Conservation (phyloP, 768 basidiomycete species). For the Mrakia blollopis region DNA sequence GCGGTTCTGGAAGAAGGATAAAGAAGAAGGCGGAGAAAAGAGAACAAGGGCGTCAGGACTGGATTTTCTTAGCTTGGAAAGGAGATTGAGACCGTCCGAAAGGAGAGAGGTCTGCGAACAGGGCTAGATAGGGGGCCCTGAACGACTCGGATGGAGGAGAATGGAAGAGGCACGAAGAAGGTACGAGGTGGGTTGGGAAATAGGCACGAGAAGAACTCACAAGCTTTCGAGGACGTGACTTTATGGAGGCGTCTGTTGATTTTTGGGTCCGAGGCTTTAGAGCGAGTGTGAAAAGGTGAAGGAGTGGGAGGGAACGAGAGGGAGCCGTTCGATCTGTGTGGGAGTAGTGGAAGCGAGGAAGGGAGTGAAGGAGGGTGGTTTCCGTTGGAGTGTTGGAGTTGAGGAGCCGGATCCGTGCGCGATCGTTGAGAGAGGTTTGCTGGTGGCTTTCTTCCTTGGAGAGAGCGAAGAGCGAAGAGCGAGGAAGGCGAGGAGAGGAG, state of each 20-base stretch:
- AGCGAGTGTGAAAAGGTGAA: background rate
- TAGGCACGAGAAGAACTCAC: background rate
- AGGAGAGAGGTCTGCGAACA: background rate
- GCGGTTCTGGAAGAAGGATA: background rate
- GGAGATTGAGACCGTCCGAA: background rate
- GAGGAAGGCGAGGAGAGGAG: background rate
- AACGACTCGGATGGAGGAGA: background rate
- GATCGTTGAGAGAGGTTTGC: background rate
- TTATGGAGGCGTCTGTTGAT: background rate
- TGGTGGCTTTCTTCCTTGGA: background rate
- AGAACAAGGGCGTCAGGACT: background rate
- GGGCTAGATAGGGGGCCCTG: background rate
- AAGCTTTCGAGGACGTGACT: background rate
- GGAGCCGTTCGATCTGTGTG: background rate
- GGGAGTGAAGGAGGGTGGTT: background rate
- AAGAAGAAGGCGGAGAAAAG: background rate
- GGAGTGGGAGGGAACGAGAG: background rate
- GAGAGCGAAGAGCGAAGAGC: background rate
- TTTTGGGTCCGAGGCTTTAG: no score
- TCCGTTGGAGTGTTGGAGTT: background rate
- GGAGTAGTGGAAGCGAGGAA: background rate
- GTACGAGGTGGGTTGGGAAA: background rate
- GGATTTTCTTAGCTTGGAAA: background rate
- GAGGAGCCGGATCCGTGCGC: background rate
- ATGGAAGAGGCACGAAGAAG: background rate